Evolutionary conservation across 495 filamentous ascomycete genomes (phyloP), one percentile per base, ranked within the genome.

Genomic region (Penicillium taxi): DNA sequence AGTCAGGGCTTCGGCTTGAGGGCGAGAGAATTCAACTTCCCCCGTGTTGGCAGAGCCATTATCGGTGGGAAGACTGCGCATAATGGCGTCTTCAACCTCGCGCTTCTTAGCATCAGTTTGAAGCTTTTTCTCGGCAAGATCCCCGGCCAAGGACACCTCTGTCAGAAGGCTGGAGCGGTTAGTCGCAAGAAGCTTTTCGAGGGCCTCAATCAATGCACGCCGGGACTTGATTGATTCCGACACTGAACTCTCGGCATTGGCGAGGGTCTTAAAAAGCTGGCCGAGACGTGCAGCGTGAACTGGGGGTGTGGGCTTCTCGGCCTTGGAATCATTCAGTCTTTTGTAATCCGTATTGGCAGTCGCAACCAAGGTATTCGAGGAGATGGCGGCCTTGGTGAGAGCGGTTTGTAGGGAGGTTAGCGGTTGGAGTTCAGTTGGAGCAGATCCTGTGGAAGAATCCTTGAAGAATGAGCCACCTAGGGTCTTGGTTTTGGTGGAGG

Each of bases 231-330:
- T 86, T 41, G 82, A 82, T 40, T 93, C 86, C 3, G 84, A 81
- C 1, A 96, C 85, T 0, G 89, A 89, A 26, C 78, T 82, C 60
- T 96, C 87, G n/a, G 91, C 91, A 37, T 76, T 86, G 22, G 88
- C 86, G 11, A 99, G 74, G 2, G 75, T 78, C 63, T 91, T 94
- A 32, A 96, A 70, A 6, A 99, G 67, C 3, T 84, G 79, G 44
- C 80, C 86, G 13, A 98, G 80, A 11, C 87, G 82, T 18, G 93
- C 93, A 2, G 91, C 91, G 53, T 93, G 83, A 7, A 96, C 88
- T 1, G 91, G 88, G 6, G 88, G 78, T 0, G 84, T 74, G 4
- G 89, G 86, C 5, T 75, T 53, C 2, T 73, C 64, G 5, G 70
- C 71, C 25, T 66, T 61, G 2, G 84, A 73, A 41, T 90, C 84